These are phyloP conservation scores for Sporothrix euskadiensis DNA, from an alignment of 2,329 filamentous ascomycete species.

Conservation along the genomic window DNA sequence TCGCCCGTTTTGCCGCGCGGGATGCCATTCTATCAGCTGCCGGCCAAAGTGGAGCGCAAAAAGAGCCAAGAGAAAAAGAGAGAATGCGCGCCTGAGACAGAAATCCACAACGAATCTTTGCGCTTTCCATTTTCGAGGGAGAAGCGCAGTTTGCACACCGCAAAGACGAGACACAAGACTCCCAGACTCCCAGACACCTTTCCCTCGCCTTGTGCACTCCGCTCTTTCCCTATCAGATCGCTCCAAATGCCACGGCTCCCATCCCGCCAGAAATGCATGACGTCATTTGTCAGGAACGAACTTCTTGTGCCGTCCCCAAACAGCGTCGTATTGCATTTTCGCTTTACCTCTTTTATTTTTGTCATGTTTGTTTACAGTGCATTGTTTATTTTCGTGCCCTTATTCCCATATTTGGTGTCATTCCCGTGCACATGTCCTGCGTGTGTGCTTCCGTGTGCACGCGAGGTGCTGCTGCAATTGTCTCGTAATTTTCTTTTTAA, in stretches of 20 bases:
- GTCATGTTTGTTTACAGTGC: background rate
- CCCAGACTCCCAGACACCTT: background rate
- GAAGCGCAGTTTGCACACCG: background rate
- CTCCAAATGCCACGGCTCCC: background rate
- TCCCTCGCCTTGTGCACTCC: background rate
- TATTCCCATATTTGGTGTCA: background rate
- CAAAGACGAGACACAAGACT: background rate
- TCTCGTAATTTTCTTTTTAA: background rate
- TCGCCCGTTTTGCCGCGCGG: constrained; percentile 4
- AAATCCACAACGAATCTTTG: background rate
- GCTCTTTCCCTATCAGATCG: constrained; percentile 1
- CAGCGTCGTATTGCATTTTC: constrained; percentile 18
- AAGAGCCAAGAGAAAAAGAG: background rate
- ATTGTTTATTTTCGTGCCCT: constrained; percentile 1
- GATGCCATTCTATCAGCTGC: background rate
- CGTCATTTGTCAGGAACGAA: constrained; percentile 16
- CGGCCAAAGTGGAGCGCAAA: background rate
- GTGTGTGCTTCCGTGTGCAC: background rate
- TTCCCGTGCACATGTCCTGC: background rate
- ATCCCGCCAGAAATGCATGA: background rate
- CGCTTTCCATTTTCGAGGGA: constrained; percentile 4
- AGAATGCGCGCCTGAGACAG: background rate
- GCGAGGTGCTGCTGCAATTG: background rate
- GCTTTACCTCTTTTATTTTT: background rate
- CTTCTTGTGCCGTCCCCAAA: constrained; percentile 10